Conservation (phyloP, 495 filamentous ascomycete species). For the Baudoinia panamericana region DNA sequence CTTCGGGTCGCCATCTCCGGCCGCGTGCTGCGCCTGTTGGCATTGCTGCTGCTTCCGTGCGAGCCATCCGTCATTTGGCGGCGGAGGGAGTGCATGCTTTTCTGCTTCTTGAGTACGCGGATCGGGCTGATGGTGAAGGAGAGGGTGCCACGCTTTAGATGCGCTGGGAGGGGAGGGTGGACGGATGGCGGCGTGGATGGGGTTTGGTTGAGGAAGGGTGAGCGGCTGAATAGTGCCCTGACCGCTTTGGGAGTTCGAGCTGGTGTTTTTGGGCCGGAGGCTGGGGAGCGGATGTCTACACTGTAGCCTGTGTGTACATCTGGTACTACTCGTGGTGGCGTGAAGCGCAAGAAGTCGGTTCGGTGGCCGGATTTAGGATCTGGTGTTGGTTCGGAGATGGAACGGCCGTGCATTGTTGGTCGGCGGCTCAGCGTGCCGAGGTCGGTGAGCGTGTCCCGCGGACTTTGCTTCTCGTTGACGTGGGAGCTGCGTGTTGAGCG, state of each 20-base stretch:
- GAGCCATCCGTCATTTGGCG: conserved; percentile 12
- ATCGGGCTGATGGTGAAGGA: conserved; percentile 13
- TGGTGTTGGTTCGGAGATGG: conserved; percentile 43
- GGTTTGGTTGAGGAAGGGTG: conserved; percentile 9
- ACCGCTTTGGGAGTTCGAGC: conserved; percentile 9
- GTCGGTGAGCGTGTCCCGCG: conserved; percentile 14
- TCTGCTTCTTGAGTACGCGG: conserved; percentile 15
- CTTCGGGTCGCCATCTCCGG: conserved; percentile 12
- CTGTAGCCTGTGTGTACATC: conserved; percentile 5
- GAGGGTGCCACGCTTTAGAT: conserved; percentile 16
- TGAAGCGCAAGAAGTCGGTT: conserved; percentile 44
- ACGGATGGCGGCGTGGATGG: conserved; percentile 3
- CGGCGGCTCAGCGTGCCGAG: conserved; percentile 15
- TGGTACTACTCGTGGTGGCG: conserved; percentile 3
- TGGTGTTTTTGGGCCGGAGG: conserved; percentile 1
- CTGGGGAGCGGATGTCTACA: not conserved
- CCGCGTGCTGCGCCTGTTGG: not conserved
- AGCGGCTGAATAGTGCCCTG: conserved; percentile 11
- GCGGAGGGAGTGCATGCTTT: conserved; percentile 18
- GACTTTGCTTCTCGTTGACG: conserved; percentile 18
- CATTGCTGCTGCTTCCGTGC: conserved; percentile 9
- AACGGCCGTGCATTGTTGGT: conserved; percentile 27
- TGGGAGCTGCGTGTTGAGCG: conserved; percentile 19
- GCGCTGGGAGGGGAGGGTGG: conserved; percentile 12
- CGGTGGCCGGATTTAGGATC: conserved; percentile 36